Conservation (phyloP, 2,329 filamentous ascomycete species). For the Anisogramma anomala region DNA sequence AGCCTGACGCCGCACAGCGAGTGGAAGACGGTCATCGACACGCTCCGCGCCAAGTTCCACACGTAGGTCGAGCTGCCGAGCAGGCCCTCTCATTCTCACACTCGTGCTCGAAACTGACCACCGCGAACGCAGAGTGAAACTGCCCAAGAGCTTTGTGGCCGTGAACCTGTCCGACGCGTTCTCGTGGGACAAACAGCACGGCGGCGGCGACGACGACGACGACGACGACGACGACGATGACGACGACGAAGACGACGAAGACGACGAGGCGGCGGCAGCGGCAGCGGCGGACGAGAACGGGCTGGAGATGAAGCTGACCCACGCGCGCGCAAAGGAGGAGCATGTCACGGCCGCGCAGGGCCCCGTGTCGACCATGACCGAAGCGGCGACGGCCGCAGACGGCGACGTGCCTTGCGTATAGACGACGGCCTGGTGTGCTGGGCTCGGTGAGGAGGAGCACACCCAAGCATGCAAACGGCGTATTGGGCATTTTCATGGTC, state of each 20-base stretch:
- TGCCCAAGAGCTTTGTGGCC: constrained; percentile 54
- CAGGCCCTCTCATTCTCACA: too few species aligned
- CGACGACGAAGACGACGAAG: too few species aligned
- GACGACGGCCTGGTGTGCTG: neutral
- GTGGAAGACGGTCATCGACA: constrained; percentile 97
- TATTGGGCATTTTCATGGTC: too few species aligned
- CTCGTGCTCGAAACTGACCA: neutral
- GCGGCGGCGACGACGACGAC: constrained; percentile 29
- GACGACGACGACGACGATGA: too few species aligned
- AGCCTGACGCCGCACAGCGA: constrained; percentile 84
- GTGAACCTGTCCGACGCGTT: constrained; percentile 54
- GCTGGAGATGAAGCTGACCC: constrained; percentile 34
- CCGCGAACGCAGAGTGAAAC: constrained; percentile 41
- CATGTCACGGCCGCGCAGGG: neutral
- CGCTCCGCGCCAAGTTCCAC: constrained; percentile 85
- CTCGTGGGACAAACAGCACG: constrained; percentile 42
- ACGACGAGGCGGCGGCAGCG: too few species aligned
- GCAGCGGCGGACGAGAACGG: constrained; percentile 11
- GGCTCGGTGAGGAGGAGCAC: neutral
- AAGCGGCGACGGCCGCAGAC: constrained; percentile 5
- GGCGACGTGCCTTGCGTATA: constrained; percentile 1
- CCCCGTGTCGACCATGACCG: neutral
- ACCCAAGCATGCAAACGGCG: neutral
- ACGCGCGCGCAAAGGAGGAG: constrained; percentile 1
- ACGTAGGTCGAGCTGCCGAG: constrained; percentile 48